A percentile compares a stretch with the other conserved stretches of the same genome.
Evolutionary conservation across 2,329 filamentous ascomycete species (phyloP).

Genomic region (Phaeoacremonium minimum): DNA sequence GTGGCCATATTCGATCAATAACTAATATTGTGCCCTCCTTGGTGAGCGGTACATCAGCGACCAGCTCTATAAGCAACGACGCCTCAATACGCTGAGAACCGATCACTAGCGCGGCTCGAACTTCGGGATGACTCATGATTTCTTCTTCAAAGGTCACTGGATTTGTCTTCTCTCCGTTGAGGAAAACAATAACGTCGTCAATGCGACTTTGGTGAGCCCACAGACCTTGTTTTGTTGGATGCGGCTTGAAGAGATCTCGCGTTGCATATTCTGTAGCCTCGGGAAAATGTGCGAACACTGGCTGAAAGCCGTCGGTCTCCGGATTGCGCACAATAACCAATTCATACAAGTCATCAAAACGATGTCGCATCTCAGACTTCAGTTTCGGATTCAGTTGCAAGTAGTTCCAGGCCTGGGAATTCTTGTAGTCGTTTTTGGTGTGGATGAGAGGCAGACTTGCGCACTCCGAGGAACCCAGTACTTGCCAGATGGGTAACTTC

Average conservation of each 20-base stretch:
- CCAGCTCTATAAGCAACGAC: neutral
- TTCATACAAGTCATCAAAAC: no score
- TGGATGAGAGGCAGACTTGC: no score
- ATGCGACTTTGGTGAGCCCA: slow-evolving; percentile 30
- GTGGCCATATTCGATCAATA: slow-evolving; percentile 7
- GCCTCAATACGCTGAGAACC: neutral
- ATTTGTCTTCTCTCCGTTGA: slow-evolving; percentile 44
- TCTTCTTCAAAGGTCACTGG: slow-evolving; percentile 39
- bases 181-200: slow-evolving; percentile 34
- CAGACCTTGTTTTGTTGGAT: slow-evolving; percentile 24
- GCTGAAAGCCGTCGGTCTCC: no score
- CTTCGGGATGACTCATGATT: slow-evolving; percentile 2
- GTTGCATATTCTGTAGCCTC: no score
- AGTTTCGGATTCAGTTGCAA: no score
- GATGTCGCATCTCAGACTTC: no score
- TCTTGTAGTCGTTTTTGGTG: no score
- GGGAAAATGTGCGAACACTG: no score
- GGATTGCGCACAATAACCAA: no score
- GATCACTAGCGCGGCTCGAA: neutral
- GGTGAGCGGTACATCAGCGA: neutral
- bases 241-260: slow-evolving; percentile 28
- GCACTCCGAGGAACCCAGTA: no score
- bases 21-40: neutral
- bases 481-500: no score
- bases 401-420: no score